Percentiles rank a stretch among this genome's conserved stretches.
These are phyloP conservation scores for Agroathelia rolfsii DNA, from an alignment of 1,284 basidiomycete genomes.

Conservation along the genomic window DNA sequence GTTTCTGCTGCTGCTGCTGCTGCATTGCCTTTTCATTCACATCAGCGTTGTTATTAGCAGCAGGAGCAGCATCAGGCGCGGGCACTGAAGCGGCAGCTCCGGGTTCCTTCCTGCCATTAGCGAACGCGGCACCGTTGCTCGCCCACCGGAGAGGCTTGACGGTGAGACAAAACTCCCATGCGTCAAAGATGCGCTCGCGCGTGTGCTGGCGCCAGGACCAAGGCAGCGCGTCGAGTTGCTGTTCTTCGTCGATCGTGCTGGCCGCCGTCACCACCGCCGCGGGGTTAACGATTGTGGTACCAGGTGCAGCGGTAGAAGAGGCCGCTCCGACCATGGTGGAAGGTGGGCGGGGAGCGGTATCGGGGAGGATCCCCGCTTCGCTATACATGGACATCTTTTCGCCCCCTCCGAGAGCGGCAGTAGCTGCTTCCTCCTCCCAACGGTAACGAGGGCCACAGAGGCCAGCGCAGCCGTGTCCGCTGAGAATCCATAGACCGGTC, in stretches of 20 bases:
- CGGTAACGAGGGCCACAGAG: slow-evolving; percentile 72
- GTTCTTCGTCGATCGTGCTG: slow-evolving; percentile 29
- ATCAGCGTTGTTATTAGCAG: slow-evolving; percentile 15
- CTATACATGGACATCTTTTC: slow-evolving; percentile 48
- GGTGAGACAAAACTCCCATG: slow-evolving; percentile 71
- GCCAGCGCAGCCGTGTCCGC: slow-evolving; percentile 65
- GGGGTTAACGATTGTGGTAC: too few relatives aligned
- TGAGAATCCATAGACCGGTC: slow-evolving; percentile 66
- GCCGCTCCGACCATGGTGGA: slow-evolving; percentile 12
- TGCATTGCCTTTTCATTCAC: slow-evolving; percentile 11
- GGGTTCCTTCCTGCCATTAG: slow-evolving; percentile 28
- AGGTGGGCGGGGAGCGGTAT: slow-evolving; percentile 7
- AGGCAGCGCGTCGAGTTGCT: slow-evolving; percentile 40
- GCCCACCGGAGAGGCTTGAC: slow-evolving; percentile 26
- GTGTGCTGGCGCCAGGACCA: slow-evolving; percentile 74
- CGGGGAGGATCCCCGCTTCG: too few relatives aligned
- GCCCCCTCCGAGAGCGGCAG: too few relatives aligned
- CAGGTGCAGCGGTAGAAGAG: too few relatives aligned
- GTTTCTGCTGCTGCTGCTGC: too few relatives aligned
- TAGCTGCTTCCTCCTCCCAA: slow-evolving; percentile 70
- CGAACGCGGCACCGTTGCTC: slow-evolving; percentile 19
- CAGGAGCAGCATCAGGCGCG: slow-evolving; percentile 14
- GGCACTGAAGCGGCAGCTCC: slow-evolving; percentile 18
- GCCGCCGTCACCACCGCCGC: too few relatives aligned
- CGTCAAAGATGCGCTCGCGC: slow-evolving; percentile 61